phyloP scores from a whole-genome alignment of 1,284 basidiomycete species.

The Moesziomyces sp. region DNA sequence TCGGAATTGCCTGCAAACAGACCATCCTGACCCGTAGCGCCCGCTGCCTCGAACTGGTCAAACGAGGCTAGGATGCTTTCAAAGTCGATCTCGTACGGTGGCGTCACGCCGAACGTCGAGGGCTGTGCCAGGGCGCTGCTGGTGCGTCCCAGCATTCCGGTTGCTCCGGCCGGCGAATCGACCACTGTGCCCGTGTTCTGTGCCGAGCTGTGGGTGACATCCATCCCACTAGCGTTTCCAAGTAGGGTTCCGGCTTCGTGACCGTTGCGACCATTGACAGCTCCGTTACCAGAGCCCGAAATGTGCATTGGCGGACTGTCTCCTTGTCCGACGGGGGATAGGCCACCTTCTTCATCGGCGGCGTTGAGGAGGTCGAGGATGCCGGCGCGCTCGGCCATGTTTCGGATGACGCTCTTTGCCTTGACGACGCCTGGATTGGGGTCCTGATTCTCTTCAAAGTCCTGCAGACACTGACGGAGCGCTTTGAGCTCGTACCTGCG shows the following conservation, averaged over 20 bases:
- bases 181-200: neutral
- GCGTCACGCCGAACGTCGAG: constrained; percentile 3
- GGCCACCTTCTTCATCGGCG: neutral
- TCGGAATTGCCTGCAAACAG: constrained; percentile 2
- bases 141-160: neutral
- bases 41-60: constrained; percentile 16
- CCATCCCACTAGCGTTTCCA: too few relatives aligned
- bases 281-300: neutral
- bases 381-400: constrained; percentile 24
- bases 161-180: neutral
- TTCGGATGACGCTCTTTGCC: constrained; percentile 20
- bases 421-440: constrained; percentile 27
- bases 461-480: constrained; percentile 16
- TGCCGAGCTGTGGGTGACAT: too few relatives aligned
- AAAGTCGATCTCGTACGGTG: constrained; percentile 31
- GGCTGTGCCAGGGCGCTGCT: neutral
- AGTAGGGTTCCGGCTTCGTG: neutral
- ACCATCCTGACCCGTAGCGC: neutral
- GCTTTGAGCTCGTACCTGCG: constrained; percentile 23
- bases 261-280: too few relatives aligned
- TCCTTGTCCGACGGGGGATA: constrained; percentile 5
- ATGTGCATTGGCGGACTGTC: neutral
- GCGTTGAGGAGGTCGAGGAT: constrained; percentile 12
- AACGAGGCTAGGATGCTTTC: constrained; percentile 27
- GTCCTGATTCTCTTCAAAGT: constrained; percentile 31